Evolutionary conservation across 306 rosid species (phyloP).

Genomic region (Lagenaria siceraria): DNA sequence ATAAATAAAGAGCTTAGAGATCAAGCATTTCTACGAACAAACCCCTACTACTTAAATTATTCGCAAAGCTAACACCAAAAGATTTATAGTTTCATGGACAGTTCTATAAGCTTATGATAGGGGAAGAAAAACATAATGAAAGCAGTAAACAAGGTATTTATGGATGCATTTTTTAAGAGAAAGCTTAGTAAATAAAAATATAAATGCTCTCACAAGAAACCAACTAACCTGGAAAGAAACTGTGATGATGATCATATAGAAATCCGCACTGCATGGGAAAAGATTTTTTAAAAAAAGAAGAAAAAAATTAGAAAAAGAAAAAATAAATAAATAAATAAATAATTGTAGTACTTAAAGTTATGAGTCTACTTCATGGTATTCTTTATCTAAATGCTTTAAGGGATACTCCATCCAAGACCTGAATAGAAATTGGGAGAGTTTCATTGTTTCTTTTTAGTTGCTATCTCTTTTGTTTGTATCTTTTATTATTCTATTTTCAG

Average conservation of each 20-base stretch:
- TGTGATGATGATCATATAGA: slow-evolving; percentile 34
- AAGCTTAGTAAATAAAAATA: neutral
- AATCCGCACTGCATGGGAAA: slow-evolving; percentile 38
- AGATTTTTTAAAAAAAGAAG: no score
- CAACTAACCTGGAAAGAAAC: slow-evolving; percentile 48
- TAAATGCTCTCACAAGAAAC: neutral
- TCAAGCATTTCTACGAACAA: neutral
- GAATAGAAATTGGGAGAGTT: no score
- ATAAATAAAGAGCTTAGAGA: no score
- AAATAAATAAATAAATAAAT: no score
- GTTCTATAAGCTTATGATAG: neutral
- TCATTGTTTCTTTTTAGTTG: no score
- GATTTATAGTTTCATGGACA: neutral
- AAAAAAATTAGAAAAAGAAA: neutral
- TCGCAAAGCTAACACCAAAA: neutral
- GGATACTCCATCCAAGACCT: no score
- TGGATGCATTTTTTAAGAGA: neutral
- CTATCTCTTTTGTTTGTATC: no score
- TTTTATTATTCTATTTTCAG: no score
- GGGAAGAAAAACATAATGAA: neutral
- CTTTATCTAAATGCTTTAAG: no score
- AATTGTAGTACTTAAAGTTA: neutral
- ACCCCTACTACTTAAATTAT: neutral
- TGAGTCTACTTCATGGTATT: no score
- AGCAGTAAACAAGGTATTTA: neutral